A percentile compares a stretch with the other conserved stretches of the same genome.
Evolutionary conservation across 495 filamentous ascomycete genomes (phyloP).

Genomic region (Filosporella fistucella): DNA sequence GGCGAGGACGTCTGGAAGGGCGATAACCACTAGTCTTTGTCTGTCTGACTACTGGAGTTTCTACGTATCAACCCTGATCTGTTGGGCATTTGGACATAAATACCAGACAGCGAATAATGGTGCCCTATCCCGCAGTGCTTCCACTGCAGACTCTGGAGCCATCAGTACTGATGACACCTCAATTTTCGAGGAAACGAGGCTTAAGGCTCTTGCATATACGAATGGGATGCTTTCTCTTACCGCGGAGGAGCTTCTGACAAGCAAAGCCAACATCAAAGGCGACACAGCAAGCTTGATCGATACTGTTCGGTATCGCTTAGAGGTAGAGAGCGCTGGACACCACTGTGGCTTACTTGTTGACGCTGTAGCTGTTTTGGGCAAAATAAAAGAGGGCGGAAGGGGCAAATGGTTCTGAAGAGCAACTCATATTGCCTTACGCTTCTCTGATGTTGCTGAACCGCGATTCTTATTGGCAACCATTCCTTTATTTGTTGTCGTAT

Average conservation of each 20-base stretch:
- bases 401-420: conserved; percentile 18
- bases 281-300: conserved; percentile 18
- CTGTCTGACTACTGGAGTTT: conserved; percentile 24
- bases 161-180: conserved; percentile 2
- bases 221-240: conserved; percentile 17
- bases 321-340: conserved; percentile 13
- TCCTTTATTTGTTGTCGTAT: not conserved
- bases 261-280: conserved; percentile 14
- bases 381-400: conserved; percentile 17
- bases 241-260: conserved; percentile 18
- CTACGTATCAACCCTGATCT: conserved; percentile 20
- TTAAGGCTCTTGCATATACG: conserved; percentile 16
- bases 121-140: not conserved
- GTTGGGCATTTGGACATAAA: conserved; percentile 26
- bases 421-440: not conserved
- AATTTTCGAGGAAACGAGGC: conserved; percentile 2
- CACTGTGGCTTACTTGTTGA: conserved; percentile 20
- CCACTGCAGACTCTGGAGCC: not conserved
- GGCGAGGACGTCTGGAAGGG: not conserved
- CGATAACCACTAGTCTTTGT: not conserved
- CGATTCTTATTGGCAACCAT: not conserved
- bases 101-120: conserved; percentile 7
- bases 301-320: conserved; percentile 11
- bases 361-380: conserved; percentile 16
- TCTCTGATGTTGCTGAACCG: not conserved